Evolutionary conservation across 1,139 yeast genomes (phyloP).

Genomic region (Geotrichum candidum): DNA sequence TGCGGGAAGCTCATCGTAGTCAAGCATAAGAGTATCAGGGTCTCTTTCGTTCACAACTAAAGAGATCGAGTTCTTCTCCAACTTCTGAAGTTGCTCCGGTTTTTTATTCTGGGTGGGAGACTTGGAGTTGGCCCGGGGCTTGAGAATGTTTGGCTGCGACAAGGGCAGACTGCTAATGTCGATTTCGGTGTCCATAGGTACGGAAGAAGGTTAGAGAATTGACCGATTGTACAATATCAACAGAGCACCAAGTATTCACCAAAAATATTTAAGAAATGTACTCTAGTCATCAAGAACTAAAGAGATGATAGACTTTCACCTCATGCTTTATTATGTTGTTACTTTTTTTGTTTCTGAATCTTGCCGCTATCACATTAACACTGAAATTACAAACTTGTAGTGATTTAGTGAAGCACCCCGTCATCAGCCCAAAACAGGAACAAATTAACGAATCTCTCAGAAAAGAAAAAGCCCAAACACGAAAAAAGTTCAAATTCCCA

Average conservation of each 20-base stretch:
- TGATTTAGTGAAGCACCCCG: neutral
- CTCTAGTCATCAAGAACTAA: neutral
- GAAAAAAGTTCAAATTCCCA: neutral
- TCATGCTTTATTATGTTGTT: neutral
- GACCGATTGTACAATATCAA: neutral
- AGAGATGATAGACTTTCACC: no score
- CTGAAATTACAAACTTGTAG: neutral
- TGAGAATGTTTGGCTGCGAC: neutral
- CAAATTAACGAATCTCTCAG: neutral
- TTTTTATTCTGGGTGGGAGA: neutral
- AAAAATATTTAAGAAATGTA: neutral
- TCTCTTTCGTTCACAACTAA: neutral
- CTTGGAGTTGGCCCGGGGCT: neutral
- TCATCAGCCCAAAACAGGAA: neutral
- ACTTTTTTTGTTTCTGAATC: neutral
- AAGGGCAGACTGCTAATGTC: neutral
- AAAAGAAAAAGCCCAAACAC: neutral
- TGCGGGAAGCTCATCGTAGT: neutral
- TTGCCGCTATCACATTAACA: neutral
- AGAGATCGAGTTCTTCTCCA: neutral
- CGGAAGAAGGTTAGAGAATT: neutral
- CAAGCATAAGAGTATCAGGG: neutral
- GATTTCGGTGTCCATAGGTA: neutral
- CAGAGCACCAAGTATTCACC: neutral
- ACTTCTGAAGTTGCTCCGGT: neutral